Base-by-base conservation (phyloP, 768 basidiomycete species). In the Russula foetens region DNA sequence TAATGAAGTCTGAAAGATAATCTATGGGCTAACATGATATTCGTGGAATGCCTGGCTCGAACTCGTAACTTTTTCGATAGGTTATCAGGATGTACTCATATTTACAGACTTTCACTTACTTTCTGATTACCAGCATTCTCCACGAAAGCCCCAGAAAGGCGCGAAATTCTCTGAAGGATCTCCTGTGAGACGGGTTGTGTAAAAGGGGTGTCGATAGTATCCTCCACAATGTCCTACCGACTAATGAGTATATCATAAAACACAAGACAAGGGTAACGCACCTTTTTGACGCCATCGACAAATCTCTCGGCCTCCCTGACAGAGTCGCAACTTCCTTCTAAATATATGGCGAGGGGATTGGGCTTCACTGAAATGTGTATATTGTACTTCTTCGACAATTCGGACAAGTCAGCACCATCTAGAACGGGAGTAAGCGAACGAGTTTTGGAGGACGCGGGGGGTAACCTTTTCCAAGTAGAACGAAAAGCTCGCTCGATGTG, bases 401-500 rank as follows among this genome's bases (percentile, higher is more conserved):
- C 75, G 58, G 85, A 70, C 33, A 88, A 74, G 67, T 89, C 77
- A 43, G 75, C 71, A 38, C 88, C 88, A 69, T 90, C 89, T 90
- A 45, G 28, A 39, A 50, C 14, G 7, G 43, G 45, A 12, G 39
- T 66, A 51, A 67, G 59, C 41, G n/a, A 31, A 64, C 12, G 31
- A 57, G 38, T 12, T 9, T 38, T 44, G 9, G 24, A 23, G 39
- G 39, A 46, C 3, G 15, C 53, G 63, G 26, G 23, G 47, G 68
- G 71, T 19, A 41, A 86, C 89, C 85, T 79, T 79, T 84, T 43
- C 88, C 88, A 62, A 92, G 77, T 31, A 90, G 76, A 31, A 90
- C 68, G 68, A 90, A 88, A 7, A 88, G 76, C 65, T 87, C 78
- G 52, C 76, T 78, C 3, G 82, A 78, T 19, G 76, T 78, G 59